Conservation (phyloP, 2,329 filamentous ascomycete species). For the Talaromyces sp. region DNA sequence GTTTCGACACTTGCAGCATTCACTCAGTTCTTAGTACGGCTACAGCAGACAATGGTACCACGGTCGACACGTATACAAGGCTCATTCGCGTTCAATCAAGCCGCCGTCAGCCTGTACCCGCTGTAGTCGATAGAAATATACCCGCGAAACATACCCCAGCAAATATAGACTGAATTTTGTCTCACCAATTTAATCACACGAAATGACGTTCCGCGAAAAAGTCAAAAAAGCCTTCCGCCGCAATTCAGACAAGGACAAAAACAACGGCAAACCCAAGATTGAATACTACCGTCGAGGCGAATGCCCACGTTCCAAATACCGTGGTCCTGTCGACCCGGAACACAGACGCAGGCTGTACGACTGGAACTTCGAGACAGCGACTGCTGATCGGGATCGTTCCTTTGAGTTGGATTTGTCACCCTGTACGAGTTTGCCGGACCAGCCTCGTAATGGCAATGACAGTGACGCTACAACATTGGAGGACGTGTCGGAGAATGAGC, state of each 20-base stretch:
- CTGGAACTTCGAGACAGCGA: slow-evolving; percentile 43
- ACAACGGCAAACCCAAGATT: slow-evolving; percentile 39
- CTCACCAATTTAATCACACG: neutral
- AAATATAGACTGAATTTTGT: too few relatives aligned
- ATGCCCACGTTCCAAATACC: slow-evolving; percentile 49
- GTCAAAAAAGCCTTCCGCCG: slow-evolving; percentile 38
- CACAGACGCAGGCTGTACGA: slow-evolving; percentile 44
- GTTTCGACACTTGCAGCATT: neutral
- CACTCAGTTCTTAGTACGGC: neutral
- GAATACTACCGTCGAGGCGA: slow-evolving; percentile 50
- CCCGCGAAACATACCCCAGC: too few relatives aligned
- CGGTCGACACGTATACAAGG: slow-evolving; percentile 8
- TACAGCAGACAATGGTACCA: slow-evolving; percentile 16
- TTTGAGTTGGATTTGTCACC: slow-evolving; percentile 39
- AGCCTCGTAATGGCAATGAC: slow-evolving; percentile 22
- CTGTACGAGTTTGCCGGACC: slow-evolving; percentile 29
- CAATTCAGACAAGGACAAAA: slow-evolving; percentile 21
- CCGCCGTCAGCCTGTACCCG: neutral
- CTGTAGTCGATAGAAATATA: neutral
- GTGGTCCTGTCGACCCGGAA: slow-evolving; percentile 46
- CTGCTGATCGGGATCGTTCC: slow-evolving; percentile 34
- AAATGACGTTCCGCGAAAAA: slow-evolving; percentile 39
- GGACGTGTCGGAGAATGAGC: slow-evolving; percentile 19
- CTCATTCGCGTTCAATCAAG: slow-evolving; percentile 11
- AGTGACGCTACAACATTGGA: slow-evolving; percentile 21